These are phyloP conservation scores for Leucosporidium scottii DNA, from an alignment of 768 basidiomycete species.

Conservation along the genomic window DNA sequence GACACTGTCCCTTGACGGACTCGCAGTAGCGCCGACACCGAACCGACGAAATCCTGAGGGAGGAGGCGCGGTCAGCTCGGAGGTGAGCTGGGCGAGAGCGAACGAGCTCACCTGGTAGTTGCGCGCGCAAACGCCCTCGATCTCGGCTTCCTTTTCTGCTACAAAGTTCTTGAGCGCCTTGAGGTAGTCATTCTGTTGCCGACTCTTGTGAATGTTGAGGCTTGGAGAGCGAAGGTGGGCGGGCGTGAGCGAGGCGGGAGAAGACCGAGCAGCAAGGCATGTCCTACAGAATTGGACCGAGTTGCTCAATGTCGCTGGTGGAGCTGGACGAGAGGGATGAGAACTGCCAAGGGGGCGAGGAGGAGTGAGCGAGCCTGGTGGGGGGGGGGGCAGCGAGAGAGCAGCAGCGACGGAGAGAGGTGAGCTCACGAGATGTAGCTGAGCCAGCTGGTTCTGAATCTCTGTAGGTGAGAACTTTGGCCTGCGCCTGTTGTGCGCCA, in stretches of 20 bases:
- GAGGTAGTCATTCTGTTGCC: conserved; percentile 67
- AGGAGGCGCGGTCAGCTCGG: not conserved
- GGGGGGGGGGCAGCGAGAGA: not conserved
- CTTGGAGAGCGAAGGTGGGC: no score
- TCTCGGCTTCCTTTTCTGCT: conserved; percentile 89
- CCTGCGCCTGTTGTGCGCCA: not conserved
- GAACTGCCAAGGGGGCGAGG: not conserved
- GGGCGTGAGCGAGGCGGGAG: not conserved
- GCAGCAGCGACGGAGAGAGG: no score
- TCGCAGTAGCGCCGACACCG: conserved; percentile 89
- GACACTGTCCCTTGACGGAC: conserved; percentile 94
- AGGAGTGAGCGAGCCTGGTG: not conserved
- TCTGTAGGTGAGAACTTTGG: conserved; percentile 64
- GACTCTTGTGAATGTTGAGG: conserved; percentile 30
- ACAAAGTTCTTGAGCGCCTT: conserved; percentile 78
- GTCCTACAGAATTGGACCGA: conserved; percentile 21
- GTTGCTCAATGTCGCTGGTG: conserved; percentile 23
- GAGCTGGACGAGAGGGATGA: not conserved
- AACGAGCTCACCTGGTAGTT: conserved; percentile 60
- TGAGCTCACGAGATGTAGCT: conserved; percentile 24
- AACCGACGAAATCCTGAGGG: conserved; percentile 79
- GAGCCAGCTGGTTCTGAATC: conserved; percentile 79
- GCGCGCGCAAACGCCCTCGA: conserved; percentile 88
- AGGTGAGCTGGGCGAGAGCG: not conserved
- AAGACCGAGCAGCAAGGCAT: not conserved